These are phyloP conservation scores for Actinomucor elegans DNA, from an alignment of 371 early-diverging fungal species.

Conservation along the genomic window DNA sequence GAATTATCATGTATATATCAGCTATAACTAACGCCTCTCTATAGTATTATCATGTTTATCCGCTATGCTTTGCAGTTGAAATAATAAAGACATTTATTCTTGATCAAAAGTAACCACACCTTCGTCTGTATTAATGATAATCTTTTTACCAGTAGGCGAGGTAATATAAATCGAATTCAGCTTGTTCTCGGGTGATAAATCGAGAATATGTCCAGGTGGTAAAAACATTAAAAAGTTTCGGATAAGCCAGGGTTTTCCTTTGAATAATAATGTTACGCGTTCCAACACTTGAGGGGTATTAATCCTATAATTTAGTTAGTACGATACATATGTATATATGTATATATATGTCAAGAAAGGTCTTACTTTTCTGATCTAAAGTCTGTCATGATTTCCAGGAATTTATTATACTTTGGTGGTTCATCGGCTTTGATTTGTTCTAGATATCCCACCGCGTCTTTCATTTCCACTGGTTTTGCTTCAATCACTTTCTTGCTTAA, in stretches of 20 bases:
- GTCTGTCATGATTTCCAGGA: slow-evolving; percentile 32
- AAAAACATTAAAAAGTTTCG: slow-evolving; percentile 36
- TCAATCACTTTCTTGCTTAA: slow-evolving; percentile 3
- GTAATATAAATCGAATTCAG: slow-evolving; percentile 23
- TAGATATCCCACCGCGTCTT: slow-evolving; percentile 31
- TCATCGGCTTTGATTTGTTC: slow-evolving; percentile 24
- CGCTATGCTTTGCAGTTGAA: slow-evolving; percentile 15
- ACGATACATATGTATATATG: background rate
- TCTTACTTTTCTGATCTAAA: slow-evolving; percentile 30
- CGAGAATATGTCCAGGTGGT: slow-evolving; percentile 35
- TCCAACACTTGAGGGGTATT: slow-evolving; percentile 40
- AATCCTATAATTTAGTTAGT: too few relatives aligned
- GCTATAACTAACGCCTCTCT: background rate
- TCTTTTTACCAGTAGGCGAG: slow-evolving; percentile 30
- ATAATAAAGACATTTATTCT: background rate
- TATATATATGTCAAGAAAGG: background rate
- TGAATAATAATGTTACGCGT: slow-evolving; percentile 30
- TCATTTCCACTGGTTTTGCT: slow-evolving; percentile 20
- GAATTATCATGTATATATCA: background rate
- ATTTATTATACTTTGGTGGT: slow-evolving; percentile 21
- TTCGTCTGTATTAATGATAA: slow-evolving; percentile 27
- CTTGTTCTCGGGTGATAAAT: slow-evolving; percentile 25
- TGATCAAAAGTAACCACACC: slow-evolving; percentile 22
- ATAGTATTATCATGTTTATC: slow-evolving; percentile 31
- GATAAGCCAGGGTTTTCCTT: slow-evolving; percentile 33